A percentile compares a stretch with the other conserved stretches of the same genome.
phyloP scores from a whole-genome alignment of 306 rosid species.

The Prinsepia uniflora region DNA sequence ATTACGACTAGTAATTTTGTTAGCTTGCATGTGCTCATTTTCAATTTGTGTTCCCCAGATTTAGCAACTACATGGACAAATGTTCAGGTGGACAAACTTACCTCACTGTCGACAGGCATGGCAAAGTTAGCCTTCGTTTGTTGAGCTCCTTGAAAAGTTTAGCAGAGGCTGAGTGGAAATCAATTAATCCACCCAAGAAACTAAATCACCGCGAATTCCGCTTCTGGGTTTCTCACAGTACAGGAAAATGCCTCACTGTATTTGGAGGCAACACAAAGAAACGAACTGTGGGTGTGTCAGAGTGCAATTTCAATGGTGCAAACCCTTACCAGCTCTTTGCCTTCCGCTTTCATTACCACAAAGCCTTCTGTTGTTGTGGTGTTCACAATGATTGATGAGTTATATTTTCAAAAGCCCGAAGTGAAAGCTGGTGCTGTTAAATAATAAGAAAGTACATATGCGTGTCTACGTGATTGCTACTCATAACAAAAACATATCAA shows the following conservation, averaged over 20 bases:
- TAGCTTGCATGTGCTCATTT: background rate
- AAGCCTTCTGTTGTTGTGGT: conserved; percentile 47
- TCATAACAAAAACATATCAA: background rate
- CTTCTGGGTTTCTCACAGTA: conserved; percentile 31
- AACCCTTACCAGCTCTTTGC: conserved; percentile 32
- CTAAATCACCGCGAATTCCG: conserved; percentile 23
- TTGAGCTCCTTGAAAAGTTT: conserved; percentile 31
- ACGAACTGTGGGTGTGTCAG: conserved; percentile 24
- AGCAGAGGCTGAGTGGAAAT: conserved; percentile 39
- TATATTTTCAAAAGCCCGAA: background rate
- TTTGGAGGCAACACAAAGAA: conserved; percentile 24
- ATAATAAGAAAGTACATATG: background rate
- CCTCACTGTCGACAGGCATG: conserved; percentile 36
- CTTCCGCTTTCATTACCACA: conserved; percentile 43
- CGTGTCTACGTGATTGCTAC: background rate
- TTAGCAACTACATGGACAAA: conserved; percentile 44
- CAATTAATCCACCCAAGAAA: conserved; percentile 22
- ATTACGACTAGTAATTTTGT: background rate
- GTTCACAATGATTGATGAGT: conserved; percentile 24
- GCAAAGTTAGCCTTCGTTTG: conserved; percentile 24
- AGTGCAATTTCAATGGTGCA: conserved; percentile 41
- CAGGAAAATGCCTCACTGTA: conserved; percentile 41
- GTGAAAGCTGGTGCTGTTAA: background rate
- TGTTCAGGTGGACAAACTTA: conserved; percentile 32
- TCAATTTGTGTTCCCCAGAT: conserved; percentile 16